phyloP scores from a whole-genome alignment of 164 flowering plant species.

The Magnolia officinalis region DNA sequence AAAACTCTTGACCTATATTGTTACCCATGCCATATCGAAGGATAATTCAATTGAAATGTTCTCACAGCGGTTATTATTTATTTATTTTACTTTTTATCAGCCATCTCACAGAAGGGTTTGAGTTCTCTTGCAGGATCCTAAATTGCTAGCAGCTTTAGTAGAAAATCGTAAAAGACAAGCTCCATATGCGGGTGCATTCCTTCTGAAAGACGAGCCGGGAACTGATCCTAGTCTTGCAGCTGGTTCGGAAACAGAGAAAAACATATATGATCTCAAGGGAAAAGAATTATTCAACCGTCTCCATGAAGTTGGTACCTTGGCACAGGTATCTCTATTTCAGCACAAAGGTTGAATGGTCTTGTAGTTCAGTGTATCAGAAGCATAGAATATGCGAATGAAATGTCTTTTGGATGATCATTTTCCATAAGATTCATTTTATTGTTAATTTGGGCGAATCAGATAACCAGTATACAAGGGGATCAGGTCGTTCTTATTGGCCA shows the following conservation, averaged over 20 bases:
- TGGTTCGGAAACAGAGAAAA: conserved; percentile 69
- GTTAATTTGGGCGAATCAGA: conserved; percentile 39
- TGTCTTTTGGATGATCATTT: not conserved
- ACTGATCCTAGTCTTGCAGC: conserved; percentile 44
- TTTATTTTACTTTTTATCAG: not conserved
- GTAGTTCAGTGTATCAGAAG: not conserved
- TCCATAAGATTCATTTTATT: conserved; percentile 2
- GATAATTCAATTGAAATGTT: not conserved
- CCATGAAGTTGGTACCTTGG: conserved; percentile 97
- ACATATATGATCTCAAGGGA: conserved; percentile 64
- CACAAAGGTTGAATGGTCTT: not conserved
- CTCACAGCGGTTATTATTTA: no score
- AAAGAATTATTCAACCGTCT: conserved; percentile 79
- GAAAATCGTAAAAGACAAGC: conserved; percentile 83
- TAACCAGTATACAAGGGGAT: conserved; percentile 85
- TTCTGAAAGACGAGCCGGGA: conserved; percentile 81
- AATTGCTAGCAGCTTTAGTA: conserved; percentile 70
- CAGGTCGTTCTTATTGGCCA: conserved; percentile 89
- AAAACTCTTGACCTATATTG: not conserved
- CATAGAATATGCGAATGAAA: not conserved
- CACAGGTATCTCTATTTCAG: conserved; percentile 57
- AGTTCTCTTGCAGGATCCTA: conserved; percentile 70
- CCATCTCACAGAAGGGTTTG: not conserved
- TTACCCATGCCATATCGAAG: no score
- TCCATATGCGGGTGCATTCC: conserved; percentile 96